Conservation (phyloP, 352 stramenopile genomes). For the Aphanomyces cochlioides region DNA sequence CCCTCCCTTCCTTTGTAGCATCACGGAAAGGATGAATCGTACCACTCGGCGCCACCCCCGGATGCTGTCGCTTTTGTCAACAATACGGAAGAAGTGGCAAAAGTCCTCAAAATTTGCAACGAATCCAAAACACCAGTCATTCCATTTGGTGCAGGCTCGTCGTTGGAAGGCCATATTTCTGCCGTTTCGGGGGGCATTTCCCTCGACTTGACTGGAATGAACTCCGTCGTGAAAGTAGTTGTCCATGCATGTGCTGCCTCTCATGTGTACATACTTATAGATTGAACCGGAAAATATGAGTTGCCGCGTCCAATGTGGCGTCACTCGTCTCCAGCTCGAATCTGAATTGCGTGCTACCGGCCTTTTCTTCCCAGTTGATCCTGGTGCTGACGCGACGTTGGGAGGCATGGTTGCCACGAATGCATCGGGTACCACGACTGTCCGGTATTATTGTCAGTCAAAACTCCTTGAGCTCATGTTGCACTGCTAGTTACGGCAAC, state of each 20-base stretch:
- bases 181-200: conserved; percentile 86
- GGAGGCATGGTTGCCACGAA: conserved; percentile 94
- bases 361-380: conserved; percentile 96
- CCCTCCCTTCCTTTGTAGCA: conserved; percentile 42
- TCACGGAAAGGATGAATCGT: conserved; percentile 90
- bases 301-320: conserved; percentile 90
- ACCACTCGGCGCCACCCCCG: conserved; percentile 80
- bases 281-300: conserved; percentile 82
- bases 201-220: conserved; percentile 87
- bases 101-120: conserved; percentile 89
- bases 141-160: conserved; percentile 90
- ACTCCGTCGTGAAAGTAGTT: conserved; percentile 55
- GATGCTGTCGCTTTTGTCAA: conserved; percentile 85
- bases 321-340: conserved; percentile 93
- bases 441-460: conserved; percentile 41
- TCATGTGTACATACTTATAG: conserved; percentile 30
- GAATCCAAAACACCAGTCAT: conserved; percentile 87
- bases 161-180: conserved; percentile 95
- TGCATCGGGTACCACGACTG: conserved; percentile 86
- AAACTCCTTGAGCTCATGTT: conserved; percentile 11
- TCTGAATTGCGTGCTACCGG: conserved; percentile 79
- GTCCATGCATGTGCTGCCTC: not conserved
- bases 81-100: conserved; percentile 82
- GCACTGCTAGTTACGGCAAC: conserved; percentile 85
- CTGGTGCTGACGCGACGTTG: conserved; percentile 93